phyloP scores from a whole-genome alignment of 164 flowering plant species.

The Magnolia kwangsiensis region DNA sequence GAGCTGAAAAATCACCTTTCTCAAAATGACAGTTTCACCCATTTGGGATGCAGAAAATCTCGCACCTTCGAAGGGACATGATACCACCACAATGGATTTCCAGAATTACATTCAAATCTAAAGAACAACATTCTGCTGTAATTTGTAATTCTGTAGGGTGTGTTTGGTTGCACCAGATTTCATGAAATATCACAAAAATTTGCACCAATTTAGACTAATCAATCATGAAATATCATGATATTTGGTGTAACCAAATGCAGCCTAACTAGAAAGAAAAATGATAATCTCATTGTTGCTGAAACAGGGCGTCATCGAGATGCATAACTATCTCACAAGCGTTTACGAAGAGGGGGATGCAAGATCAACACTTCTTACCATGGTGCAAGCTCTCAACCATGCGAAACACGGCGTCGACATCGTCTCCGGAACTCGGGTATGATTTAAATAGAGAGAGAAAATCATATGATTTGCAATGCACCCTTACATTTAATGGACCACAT shows the following conservation, averaged over 20 bases:
- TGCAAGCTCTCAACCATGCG: slow-evolving; percentile 97
- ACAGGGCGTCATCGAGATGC: slow-evolving; percentile 91
- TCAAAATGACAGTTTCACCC: background rate
- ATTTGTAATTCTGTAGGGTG: background rate
- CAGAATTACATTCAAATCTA: background rate
- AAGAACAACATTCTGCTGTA: background rate
- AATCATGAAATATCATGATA: background rate
- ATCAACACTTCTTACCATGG: slow-evolving; percentile 88
- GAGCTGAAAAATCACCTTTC: background rate
- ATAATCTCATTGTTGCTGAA: background rate
- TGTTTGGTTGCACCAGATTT: background rate
- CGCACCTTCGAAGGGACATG: background rate
- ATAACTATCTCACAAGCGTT: slow-evolving; percentile 91
- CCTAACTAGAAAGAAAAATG: background rate
- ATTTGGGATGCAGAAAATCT: background rate
- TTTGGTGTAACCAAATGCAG: background rate
- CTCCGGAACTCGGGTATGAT: slow-evolving; percentile 81
- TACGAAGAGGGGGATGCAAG: slow-evolving; percentile 99
- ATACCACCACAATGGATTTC: background rate
- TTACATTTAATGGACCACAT: no score
- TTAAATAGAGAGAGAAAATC: background rate
- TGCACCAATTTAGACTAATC: background rate
- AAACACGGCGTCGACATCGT: slow-evolving; percentile 94
- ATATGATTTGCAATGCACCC: background rate
- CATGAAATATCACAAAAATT: background rate